These are phyloP conservation scores for Aureobasidium leucospermi DNA, from an alignment of 2,329 filamentous ascomycete genomes.

Conservation along the genomic window DNA sequence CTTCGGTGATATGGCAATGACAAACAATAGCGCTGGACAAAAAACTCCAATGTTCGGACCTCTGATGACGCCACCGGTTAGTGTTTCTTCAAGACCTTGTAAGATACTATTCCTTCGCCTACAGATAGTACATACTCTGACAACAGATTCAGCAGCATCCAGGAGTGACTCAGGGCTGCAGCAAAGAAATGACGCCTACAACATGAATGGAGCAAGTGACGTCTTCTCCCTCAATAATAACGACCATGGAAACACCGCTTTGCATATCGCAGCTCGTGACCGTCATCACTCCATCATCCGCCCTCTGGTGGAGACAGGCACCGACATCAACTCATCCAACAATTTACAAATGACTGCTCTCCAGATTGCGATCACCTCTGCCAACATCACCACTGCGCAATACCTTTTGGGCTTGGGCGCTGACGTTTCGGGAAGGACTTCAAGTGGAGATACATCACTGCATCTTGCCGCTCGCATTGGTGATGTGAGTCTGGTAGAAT, in stretches of 20 bases:
- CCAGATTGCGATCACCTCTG: not conserved
- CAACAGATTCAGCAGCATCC: not conserved
- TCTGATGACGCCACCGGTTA: not conserved
- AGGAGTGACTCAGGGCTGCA: not conserved
- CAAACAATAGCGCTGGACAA: not conserved
- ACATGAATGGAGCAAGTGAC: not conserved
- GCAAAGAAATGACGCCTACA: not conserved
- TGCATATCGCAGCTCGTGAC: not conserved
- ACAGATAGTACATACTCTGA: not conserved
- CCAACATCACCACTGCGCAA: not conserved
- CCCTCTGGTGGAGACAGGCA: not conserved
- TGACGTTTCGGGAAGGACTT: not conserved
- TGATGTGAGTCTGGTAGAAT: not conserved
- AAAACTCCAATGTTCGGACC: not conserved
- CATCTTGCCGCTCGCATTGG: not conserved
- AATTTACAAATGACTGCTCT: not conserved
- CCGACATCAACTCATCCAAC: not conserved
- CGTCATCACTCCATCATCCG: not conserved
- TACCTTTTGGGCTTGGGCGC: not conserved
- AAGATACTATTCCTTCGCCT: not conserved
- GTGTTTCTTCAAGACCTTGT: not conserved
- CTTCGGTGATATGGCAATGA: not conserved
- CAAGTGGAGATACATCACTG: not conserved
- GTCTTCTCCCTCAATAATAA: not conserved
- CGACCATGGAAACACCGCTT: not conserved